phyloP scores from a whole-genome alignment of 371 early-diverging fungal species.

The Mortierella sp. region DNA sequence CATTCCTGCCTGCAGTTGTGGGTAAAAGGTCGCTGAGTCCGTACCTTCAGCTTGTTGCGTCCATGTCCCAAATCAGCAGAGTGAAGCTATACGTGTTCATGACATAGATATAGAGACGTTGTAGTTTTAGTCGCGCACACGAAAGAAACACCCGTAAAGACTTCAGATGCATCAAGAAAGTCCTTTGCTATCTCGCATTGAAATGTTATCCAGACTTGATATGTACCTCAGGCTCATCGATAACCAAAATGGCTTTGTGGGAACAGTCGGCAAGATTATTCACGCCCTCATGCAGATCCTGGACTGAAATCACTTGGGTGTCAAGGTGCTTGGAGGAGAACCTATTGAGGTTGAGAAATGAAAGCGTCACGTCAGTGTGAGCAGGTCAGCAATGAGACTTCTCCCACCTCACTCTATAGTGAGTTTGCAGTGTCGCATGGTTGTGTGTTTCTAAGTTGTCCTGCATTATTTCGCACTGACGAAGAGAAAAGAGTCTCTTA shows the following conservation, averaged over 20 bases:
- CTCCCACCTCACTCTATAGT: too few relatives aligned
- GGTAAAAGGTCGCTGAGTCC: not conserved
- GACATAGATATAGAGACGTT: not conserved
- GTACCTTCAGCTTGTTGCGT: conserved; percentile 45
- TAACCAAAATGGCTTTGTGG: conserved; percentile 46
- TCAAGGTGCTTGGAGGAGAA: conserved; percentile 24
- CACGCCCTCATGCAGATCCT: conserved; percentile 41
- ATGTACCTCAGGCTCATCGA: conserved; percentile 49
- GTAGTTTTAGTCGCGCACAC: not conserved
- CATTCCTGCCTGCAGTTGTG: not conserved
- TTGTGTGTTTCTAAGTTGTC: not conserved
- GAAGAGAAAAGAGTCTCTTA: conserved; percentile 8
- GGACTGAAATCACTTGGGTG: conserved; percentile 42
- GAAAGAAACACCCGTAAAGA: not conserved
- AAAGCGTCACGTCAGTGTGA: not conserved
- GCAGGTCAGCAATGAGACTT: not conserved
- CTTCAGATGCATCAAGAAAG: not conserved
- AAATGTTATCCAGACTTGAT: not conserved
- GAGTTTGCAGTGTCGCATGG: not conserved
- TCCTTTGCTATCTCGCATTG: not conserved
- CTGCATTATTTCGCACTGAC: not conserved
- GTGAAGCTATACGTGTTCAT: conserved; percentile 36
- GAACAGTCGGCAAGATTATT: conserved; percentile 51
- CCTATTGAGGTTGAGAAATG: conserved; percentile 7
- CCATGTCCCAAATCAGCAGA: conserved; percentile 39